Evolutionary conservation across 768 basidiomycete genomes (phyloP).

Genomic region (Tulasnella sp.): DNA sequence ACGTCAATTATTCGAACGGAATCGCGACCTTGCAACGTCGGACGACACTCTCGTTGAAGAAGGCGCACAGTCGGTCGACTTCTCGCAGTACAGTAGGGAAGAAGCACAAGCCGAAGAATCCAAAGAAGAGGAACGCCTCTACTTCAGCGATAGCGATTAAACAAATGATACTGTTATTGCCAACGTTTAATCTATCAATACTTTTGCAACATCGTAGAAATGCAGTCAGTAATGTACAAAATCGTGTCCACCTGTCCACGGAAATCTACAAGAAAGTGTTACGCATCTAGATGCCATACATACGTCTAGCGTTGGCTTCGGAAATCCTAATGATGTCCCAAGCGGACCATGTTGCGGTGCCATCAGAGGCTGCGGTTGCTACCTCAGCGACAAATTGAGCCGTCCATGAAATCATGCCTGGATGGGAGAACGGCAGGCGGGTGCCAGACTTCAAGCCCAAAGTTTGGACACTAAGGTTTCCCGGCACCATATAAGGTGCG

Average conservation of each 20-base stretch:
- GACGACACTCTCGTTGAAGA: slow-evolving; percentile 74
- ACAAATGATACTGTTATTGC: background rate
- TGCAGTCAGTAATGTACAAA: no score
- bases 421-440: slow-evolving; percentile 54
- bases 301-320: slow-evolving; percentile 46
- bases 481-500: slow-evolving; percentile 77
- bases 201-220: background rate
- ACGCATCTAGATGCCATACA: slow-evolving; percentile 39
- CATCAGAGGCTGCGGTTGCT: slow-evolving; percentile 23
- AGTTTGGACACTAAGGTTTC: slow-evolving; percentile 45
- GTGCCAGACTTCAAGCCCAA: slow-evolving; percentile 28
- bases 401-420: slow-evolving; percentile 77
- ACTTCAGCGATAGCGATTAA: slow-evolving; percentile 80
- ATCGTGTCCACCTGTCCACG: no score
- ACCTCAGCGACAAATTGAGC: slow-evolving; percentile 56
- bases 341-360: background rate
- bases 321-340: slow-evolving; percentile 29
- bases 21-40: slow-evolving; percentile 51
- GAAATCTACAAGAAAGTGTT: background rate
- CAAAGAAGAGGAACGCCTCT: slow-evolving; percentile 54
- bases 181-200: background rate
- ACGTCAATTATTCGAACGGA: slow-evolving; percentile 82
- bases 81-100: slow-evolving; percentile 75
- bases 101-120: slow-evolving; percentile 40
- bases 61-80: slow-evolving; percentile 73